Evolutionary conservation across 257 asterid species (phyloP).

Genomic region (Salvia miltiorrhiza): DNA sequence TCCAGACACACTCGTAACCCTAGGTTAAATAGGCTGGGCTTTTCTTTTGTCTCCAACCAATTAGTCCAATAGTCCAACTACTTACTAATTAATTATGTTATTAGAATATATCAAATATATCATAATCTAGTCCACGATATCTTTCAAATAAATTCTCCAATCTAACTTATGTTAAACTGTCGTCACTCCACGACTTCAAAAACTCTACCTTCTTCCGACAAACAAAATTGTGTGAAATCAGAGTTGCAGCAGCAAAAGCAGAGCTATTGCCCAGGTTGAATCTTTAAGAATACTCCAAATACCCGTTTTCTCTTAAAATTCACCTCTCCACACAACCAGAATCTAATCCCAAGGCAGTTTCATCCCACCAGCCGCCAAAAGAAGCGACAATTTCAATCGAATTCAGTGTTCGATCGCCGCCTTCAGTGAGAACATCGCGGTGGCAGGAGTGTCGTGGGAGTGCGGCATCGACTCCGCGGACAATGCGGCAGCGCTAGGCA

Average conservation of each 20-base stretch:
- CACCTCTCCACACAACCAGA: constrained; percentile 25
- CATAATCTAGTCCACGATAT: too few species aligned
- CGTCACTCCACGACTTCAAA: too few species aligned
- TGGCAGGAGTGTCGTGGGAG: constrained; percentile 61
- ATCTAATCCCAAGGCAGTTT: constrained; percentile 12
- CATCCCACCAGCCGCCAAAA: constrained; percentile 34
- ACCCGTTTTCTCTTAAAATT: constrained; percentile 37
- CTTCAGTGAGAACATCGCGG: constrained; percentile 26
- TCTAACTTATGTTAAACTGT: too few species aligned
- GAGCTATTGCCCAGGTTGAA: constrained; percentile 54
- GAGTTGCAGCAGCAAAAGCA: constrained; percentile 1
- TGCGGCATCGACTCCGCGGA: constrained; percentile 75
- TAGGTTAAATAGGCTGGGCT: too few species aligned
- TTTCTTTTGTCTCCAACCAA: too few species aligned
- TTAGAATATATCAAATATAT: too few species aligned
- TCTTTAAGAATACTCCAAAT: constrained; percentile 57
- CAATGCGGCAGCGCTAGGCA: constrained; percentile 64
- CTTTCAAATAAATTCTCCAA: too few species aligned
- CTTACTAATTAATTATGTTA: too few species aligned
- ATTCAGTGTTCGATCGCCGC: constrained; percentile 55
- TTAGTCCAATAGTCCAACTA: too few species aligned
- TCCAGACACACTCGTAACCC: too few species aligned
- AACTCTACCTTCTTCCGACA: too few species aligned
- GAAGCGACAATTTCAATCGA: constrained; percentile 21
- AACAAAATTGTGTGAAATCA: too few species aligned